Base-by-base conservation (phyloP, 1,139 yeast genomes). In the Fermentozyma sake region DNA sequence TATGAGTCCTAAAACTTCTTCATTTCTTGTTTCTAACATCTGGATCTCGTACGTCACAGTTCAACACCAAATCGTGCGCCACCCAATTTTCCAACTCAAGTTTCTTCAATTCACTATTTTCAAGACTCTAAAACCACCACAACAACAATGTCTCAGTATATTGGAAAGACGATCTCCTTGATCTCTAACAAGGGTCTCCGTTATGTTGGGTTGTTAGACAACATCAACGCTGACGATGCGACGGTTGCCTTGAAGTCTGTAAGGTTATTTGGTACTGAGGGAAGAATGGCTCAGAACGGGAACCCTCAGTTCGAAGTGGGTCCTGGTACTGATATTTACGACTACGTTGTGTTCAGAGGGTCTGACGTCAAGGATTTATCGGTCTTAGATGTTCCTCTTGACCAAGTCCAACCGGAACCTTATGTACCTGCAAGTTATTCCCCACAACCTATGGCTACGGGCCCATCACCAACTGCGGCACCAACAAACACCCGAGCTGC, bases 201-300 rank as follows among this genome's bases (percentile, higher is more conserved):
- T 42, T 89, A 87, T 52, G 93, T 87, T 31, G 99, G 99, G 22
- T 62, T 76, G 14, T 70, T 91, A 49, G 89, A 86, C 41, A 81
- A 77, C 39, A 85, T 93, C 49, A 87, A 87, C 54, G 93, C 95
- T 12, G 89, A 83, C 34, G 85, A 84, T 41, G 86, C 96, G 38
- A 87, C 96, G 1, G 94, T 91, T 29, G 82, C 97, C 10, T 70
- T 91, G 46, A 73, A 74, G 31, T 70, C 79, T 28, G 98, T 91
- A 26, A 74, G 89, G 38, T 79, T 89, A 29, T 81, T 80, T 45
- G 98, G 98, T 31, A 83, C 97, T 10, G 98, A 91, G 54, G 96
- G 95, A 16, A 75, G 98, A 46, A 69, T 82, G 45, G 68, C 70
- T 14, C 55, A 50, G 28, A 46, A 44, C 24, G 77, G 78, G 18